These are phyloP conservation scores for Trichophyton simii DNA, from an alignment of 2,329 filamentous ascomycete genomes.

Conservation along the genomic window DNA sequence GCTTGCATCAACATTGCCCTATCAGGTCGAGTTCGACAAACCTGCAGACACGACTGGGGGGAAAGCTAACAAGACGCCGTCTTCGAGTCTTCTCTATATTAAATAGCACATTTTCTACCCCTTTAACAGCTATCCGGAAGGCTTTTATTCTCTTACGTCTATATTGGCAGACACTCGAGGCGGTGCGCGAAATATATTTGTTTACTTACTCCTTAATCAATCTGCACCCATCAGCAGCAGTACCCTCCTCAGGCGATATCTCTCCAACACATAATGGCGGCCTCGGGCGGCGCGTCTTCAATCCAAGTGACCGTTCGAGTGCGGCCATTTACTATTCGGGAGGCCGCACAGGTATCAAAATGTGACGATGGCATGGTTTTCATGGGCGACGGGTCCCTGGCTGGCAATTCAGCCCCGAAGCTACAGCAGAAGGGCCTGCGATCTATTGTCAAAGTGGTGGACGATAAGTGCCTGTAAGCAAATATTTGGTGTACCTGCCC, in stretches of 20 bases:
- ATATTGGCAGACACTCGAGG: neutral
- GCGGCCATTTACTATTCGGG: conserved; percentile 64
- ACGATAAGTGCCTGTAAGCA: conserved; percentile 86
- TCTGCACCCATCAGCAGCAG: neutral
- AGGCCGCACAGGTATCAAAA: conserved; percentile 74
- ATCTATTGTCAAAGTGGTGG: conserved; percentile 88
- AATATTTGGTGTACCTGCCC: neutral
- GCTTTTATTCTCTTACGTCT: neutral
- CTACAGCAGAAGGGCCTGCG: conserved; percentile 75
- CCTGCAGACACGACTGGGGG: neutral
- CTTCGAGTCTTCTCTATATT: conserved; percentile 1
- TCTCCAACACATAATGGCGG: conserved; percentile 25
- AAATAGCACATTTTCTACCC: conserved; percentile 4
- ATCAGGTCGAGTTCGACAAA: conserved; percentile 1
- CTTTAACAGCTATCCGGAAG: neutral
- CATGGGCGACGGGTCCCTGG: conserved; percentile 90
- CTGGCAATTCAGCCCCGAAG: conserved; percentile 72
- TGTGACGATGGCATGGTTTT: conserved; percentile 78
- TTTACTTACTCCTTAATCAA: neutral
- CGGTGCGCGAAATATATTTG: conserved; percentile 1
- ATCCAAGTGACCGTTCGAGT: conserved; percentile 47
- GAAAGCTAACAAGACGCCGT: neutral
- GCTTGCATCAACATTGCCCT: conserved; percentile 3
- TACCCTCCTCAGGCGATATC: neutral
- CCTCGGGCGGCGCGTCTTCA: conserved; percentile 35